Evolutionary conservation across 371 early-diverging fungal genomes (phyloP), one percentile per base, ranked within the genome.

Genomic region (Zychaea mexicana): DNA sequence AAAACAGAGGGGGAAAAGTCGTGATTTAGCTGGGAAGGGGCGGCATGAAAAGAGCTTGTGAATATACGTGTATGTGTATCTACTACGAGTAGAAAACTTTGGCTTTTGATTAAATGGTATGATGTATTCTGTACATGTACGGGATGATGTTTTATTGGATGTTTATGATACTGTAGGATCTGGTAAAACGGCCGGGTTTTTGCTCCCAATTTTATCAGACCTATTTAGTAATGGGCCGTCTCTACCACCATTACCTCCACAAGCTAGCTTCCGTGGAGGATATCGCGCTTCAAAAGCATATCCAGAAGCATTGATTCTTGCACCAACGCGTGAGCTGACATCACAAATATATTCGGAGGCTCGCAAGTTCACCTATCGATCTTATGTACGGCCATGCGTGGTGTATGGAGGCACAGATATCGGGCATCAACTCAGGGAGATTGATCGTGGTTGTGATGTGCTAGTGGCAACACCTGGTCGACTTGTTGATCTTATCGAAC

Each of bases 381-480:
- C 74, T 57, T 57, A 36, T 52, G 56, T 59, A 13, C 27, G 64
- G n/a, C 66, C 33, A 53, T 74, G 94, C 65, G 86, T 93, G 26
- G 80, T 88, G 3, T 96, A 99, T 68, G 98, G 95, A 74, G 99
- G 99, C 64, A 95, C 94, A 1, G 87, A 93, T 27, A 71, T 85
- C 12, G 83, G 88, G 1, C 88, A 91, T n/a, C 98, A 99, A 73
- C 90, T 91, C 46, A 77, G 85, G 15, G 94, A 95, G 57, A 69
- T 99, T 22, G 71, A 78, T 26, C 79, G 77, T 21, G 99, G 99
- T 6, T 93, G 94, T 55, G 98, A 99, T 69, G 85, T 99, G 17
- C 84, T 97, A 52, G 90, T 98, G 61, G 99, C 98, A n/a, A 96
- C 99, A 0, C 99, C 99, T 32, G 99, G 99, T 19, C 85, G 99